phyloP scores from a whole-genome alignment of 2,329 filamentous ascomycete species.

The Biscogniauxia sp. region DNA sequence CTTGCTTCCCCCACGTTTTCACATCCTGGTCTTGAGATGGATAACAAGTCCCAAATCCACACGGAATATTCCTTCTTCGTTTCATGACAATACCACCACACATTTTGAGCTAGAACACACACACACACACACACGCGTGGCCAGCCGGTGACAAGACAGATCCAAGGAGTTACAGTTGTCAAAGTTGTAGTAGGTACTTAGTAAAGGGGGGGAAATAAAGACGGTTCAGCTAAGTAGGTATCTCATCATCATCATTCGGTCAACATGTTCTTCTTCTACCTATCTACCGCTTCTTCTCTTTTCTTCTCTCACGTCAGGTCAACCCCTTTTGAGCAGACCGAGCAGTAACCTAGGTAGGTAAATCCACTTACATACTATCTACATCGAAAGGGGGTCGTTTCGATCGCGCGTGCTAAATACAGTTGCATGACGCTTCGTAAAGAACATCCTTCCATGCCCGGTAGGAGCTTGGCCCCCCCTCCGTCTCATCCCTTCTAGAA shows the following conservation, averaged over 20 bases:
- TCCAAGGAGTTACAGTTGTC: no score
- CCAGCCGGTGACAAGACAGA: no score
- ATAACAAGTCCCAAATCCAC: background rate
- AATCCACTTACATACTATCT: background rate
- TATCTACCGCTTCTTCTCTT: no score
- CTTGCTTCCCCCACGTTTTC: conserved; percentile 2
- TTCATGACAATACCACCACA: background rate
- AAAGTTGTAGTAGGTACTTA: no score
- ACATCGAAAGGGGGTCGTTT: background rate
- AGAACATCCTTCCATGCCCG: background rate
- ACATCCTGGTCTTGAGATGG: background rate
- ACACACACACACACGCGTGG: no score
- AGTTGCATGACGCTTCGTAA: background rate
- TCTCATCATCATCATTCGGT: no score
- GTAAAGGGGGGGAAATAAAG: no score
- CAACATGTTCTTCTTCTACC: no score
- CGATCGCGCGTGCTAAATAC: background rate
- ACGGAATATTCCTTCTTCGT: background rate
- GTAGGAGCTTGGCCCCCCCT: background rate
- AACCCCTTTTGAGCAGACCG: no score
- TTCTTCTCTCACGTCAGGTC: no score
- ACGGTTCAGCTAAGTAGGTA: no score
- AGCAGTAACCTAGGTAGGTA: no score
- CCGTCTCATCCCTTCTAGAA: conserved; percentile 4
- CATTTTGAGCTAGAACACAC: background rate